Evolutionary conservation across 371 early-diverging fungal genomes (phyloP).

Genomic region (Syncephalis plumigaleata): DNA sequence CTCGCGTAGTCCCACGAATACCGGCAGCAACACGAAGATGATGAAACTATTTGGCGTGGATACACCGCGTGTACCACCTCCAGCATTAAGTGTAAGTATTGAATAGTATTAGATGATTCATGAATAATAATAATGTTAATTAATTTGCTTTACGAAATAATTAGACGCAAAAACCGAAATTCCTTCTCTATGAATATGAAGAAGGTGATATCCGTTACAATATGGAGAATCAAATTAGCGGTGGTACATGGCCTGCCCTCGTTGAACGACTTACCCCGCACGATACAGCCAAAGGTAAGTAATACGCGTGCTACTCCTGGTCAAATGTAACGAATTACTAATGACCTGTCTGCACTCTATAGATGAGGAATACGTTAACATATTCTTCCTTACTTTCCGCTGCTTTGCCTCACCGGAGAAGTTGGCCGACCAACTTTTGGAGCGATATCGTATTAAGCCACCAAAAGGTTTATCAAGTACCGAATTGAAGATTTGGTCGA

Average conservation of each 20-base stretch:
- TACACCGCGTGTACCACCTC: too few species aligned
- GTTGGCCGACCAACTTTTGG: conserved; percentile 43
- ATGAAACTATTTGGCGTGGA: conserved; percentile 5
- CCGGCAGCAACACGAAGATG: conserved; percentile 1
- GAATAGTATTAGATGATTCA: too few species aligned
- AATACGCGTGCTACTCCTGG: too few species aligned
- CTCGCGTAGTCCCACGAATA: too few species aligned
- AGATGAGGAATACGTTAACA: conserved; percentile 59
- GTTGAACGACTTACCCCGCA: conserved; percentile 81
- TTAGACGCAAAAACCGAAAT: conserved; percentile 7
- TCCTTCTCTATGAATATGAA: conserved; percentile 57
- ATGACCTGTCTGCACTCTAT: conserved; percentile 9
- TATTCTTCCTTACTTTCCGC: conserved; percentile 78
- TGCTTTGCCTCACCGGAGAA: conserved; percentile 54
- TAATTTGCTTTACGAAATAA: too few species aligned
- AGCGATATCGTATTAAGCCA: conserved; percentile 33
- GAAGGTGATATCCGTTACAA: conserved; percentile 54
- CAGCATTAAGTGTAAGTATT: too few species aligned
- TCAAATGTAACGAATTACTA: background rate
- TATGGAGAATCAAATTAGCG: conserved; percentile 57
- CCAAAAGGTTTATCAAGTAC: conserved; percentile 38
- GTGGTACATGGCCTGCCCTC: conserved; percentile 67
- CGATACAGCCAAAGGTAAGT: conserved; percentile 18
- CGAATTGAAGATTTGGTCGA: conserved; percentile 58
- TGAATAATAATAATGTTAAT: too few species aligned